These are phyloP conservation scores for Solanum habrochaites DNA, from an alignment of 257 asterid species.

Conservation along the genomic window DNA sequence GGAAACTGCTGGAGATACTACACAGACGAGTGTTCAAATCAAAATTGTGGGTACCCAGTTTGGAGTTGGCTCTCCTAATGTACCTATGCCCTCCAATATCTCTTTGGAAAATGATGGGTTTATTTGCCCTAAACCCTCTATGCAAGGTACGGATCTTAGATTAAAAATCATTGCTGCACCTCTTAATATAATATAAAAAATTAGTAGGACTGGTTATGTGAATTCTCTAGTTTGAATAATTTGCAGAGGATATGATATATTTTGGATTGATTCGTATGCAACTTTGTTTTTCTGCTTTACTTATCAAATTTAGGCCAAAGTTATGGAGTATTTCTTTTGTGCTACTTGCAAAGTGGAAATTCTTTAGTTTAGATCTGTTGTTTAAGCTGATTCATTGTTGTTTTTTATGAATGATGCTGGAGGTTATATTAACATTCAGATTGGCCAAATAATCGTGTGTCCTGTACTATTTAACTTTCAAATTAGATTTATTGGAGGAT, in stretches of 20 bases:
- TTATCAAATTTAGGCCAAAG: not conserved
- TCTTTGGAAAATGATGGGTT: constrained; percentile 70
- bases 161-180: not conserved
- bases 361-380: not conserved
- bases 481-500: not conserved
- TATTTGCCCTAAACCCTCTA: constrained; percentile 48
- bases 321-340: not conserved
- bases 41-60: constrained; percentile 70
- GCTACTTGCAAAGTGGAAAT: not conserved
- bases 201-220: not conserved
- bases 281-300: not conserved
- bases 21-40: constrained; percentile 61
- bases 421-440: not conserved
- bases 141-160: constrained; percentile 35
- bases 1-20: constrained; percentile 84
- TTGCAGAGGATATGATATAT: not conserved
- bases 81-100: constrained; percentile 68
- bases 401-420: not conserved
- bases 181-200: not conserved
- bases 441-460: not conserved
- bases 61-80: constrained; percentile 49
- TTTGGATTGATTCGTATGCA: not conserved
- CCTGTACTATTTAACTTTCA: not conserved
- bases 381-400: not conserved
- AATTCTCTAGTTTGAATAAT: not conserved